Evolutionary conservation across 1,284 basidiomycete genomes (phyloP), one percentile per base, ranked within the genome.

Genomic region (Cutaneotrichosporon sp.): DNA sequence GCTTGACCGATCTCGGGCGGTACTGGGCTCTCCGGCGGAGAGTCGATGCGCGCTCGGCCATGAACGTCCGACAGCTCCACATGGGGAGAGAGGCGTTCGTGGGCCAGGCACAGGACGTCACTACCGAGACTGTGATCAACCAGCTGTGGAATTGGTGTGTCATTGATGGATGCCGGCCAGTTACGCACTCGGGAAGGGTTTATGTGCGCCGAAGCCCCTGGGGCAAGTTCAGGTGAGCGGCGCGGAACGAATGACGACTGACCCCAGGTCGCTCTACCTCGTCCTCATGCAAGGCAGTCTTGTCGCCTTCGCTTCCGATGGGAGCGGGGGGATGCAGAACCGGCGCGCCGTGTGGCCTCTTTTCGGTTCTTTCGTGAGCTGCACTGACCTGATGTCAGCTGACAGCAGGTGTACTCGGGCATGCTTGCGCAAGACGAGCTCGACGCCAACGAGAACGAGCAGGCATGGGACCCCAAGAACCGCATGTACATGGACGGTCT

Each of bases 61-160:
- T 81, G 80, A 77, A 80, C 63, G 73, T 69, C 1, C 56, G 65
- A 5, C 22, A 42, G 22, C 2, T n/a, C 34, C 55, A 51, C 18
- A 42, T 30, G 13, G 53, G 53, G 2, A 21, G 42, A 21, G 59
- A 58, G 32, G 34, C 56, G 13, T 58, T 49, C n/a, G 31, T 63
- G 4, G 56, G 38, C 9, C 42, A 34, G 36, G 22, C 47, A 6
- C 21, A 42, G 7, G 66, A 62, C 22, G 11, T 36, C 8, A 36
- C 22, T 34, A 14, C 47, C 13, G 59, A 61, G 22, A 30, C 32
- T 7, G 16, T 50, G 16, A 57, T 68, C 14, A 62, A 70, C 49
- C 65, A 73, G 46, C 62, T 80, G n/a, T 80, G 77, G 75, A 76
- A 80, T 62, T 79, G 77, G 79, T 81, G 80, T 58, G 68, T 71